Base-by-base conservation (phyloP, 1,139 yeast genomes). In the Debaryomycetaceae sp. region DNA sequence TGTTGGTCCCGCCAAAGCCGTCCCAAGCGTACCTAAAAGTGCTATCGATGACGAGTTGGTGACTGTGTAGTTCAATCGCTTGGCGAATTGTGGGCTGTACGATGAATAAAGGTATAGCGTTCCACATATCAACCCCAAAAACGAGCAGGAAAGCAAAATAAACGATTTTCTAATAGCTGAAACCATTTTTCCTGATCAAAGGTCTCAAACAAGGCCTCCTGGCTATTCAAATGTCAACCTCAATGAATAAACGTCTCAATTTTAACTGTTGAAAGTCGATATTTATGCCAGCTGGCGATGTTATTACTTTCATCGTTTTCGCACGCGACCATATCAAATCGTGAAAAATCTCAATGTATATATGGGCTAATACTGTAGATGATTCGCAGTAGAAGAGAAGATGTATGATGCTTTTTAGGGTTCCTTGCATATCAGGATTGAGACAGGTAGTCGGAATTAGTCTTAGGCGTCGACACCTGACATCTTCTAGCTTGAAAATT, bases 11-110 rank as follows among this genome's bases (percentile, higher is more conserved):
- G 77, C 64, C 6, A 78, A 38, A 6, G 85, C 81, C 46, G 79
- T 75, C 1, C 87, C 85, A 36, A 82, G 60, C 34, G 81, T 78
- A 4, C 87, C 88, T 30, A 75, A 63, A 53, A 81, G 68, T 4
- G 86, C 87, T 5, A 83, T 76, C 24, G 72, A 61, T 31, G 83
- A 77, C 9, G 83, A 68, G 45, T 79, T 76, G 0, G 84, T 73
- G 9, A 82, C 87, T 5, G 75, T 59, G 49, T 83, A 73, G 17
- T 65, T 63, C 40, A 83, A 69, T 42, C 68, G 70, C 24, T 66
- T 64, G 3, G 87, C 85, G 49, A 81, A 66, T 55, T 82, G 87
- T 4, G 88, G 87, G 39, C 85, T 81, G 55, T 80, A 82, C 6
- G 85, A 80, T 4, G 82, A 76, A 56, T 77, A 81, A 31, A 80